These are phyloP conservation scores for Achaetomiella virescens DNA, from an alignment of 495 filamentous ascomycete genomes.

Conservation along the genomic window DNA sequence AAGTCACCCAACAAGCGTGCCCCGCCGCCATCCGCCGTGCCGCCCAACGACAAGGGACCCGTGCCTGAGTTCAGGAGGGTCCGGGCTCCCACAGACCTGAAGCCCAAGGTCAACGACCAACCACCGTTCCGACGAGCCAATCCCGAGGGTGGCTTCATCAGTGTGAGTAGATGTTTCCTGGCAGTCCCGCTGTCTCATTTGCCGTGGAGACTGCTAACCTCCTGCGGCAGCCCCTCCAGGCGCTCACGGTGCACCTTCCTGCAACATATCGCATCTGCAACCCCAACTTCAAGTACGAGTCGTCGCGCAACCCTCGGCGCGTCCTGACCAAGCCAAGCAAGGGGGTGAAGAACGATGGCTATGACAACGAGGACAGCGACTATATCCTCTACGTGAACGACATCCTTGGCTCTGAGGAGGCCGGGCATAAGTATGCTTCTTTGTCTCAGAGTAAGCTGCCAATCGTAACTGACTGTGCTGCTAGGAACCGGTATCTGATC, in stretches of 20 bases:
- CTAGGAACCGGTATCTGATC: slow-evolving; percentile 93
- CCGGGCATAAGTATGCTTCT: slow-evolving; percentile 81
- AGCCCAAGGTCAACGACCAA: slow-evolving; percentile 76
- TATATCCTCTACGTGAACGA: slow-evolving; percentile 99
- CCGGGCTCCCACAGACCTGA: slow-evolving; percentile 63
- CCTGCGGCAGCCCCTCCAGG: slow-evolving; percentile 74
- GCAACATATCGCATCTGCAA: slow-evolving; percentile 98
- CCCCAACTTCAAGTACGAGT: slow-evolving; percentile 97
- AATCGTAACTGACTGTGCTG: slow-evolving; percentile 12
- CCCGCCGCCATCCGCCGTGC: slow-evolving; percentile 43
- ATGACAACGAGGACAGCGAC: slow-evolving; percentile 98
- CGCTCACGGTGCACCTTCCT: slow-evolving; percentile 86
- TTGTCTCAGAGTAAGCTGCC: not conserved
- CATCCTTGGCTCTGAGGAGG: slow-evolving; percentile 95
- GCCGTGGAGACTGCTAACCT: slow-evolving; percentile 8
- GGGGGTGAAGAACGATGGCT: slow-evolving; percentile 97
- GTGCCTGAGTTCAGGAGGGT: slow-evolving; percentile 85
- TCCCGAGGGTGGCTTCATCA: slow-evolving; percentile 97
- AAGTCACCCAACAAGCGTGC: slow-evolving; percentile 62
- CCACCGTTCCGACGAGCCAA: slow-evolving; percentile 89
- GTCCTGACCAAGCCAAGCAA: slow-evolving; percentile 99
- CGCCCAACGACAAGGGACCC: slow-evolving; percentile 54
- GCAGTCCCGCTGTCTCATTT: not conserved
- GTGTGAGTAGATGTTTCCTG: slow-evolving; percentile 52
- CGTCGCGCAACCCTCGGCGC: slow-evolving; percentile 91